Conservation (phyloP, 2,329 filamentous ascomycete species). For the Phialophora chinensis region DNA sequence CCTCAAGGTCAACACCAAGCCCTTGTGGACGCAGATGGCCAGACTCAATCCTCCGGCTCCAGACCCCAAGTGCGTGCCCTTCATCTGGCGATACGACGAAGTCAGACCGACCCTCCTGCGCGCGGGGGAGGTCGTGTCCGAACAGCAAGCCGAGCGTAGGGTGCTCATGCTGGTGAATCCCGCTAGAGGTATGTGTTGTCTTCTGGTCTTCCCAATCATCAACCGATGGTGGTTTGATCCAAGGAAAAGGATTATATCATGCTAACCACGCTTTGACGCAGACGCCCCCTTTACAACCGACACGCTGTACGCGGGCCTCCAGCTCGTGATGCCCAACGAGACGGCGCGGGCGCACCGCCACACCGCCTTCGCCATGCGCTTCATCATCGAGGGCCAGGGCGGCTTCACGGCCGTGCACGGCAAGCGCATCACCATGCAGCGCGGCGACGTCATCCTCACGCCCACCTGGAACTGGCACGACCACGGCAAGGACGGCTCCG, state of each 20-base stretch:
- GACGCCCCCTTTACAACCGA: slow-evolving; percentile 62
- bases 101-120: slow-evolving; percentile 46
- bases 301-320: slow-evolving; percentile 63
- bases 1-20: slow-evolving; percentile 39
- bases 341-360: slow-evolving; percentile 63
- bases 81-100: slow-evolving; percentile 46
- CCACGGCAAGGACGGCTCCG: slow-evolving; percentile 63
- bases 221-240: too few species aligned
- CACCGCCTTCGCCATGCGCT: slow-evolving; percentile 62
- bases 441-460: slow-evolving; percentile 63
- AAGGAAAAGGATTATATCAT: background rate
- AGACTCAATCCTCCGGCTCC: slow-evolving; percentile 43
- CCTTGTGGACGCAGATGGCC: slow-evolving; percentile 61
- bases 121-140: slow-evolving; percentile 47
- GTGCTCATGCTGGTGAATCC: slow-evolving; percentile 53
- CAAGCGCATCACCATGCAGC: slow-evolving; percentile 57
- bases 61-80: slow-evolving; percentile 33
- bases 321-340: slow-evolving; percentile 63
- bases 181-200: slow-evolving; percentile 41
- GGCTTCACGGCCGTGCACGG: slow-evolving; percentile 66
- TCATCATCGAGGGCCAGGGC: slow-evolving; percentile 62
- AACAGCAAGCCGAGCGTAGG: slow-evolving; percentile 48
- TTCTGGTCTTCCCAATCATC: too few species aligned
- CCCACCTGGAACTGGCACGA: slow-evolving; percentile 67
- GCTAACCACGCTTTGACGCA: slow-evolving; percentile 11